Evolutionary conservation across 2,329 filamentous ascomycete species (phyloP), one percentile per base, ranked within the genome.

Genomic region (Phialocephala subalpina): DNA sequence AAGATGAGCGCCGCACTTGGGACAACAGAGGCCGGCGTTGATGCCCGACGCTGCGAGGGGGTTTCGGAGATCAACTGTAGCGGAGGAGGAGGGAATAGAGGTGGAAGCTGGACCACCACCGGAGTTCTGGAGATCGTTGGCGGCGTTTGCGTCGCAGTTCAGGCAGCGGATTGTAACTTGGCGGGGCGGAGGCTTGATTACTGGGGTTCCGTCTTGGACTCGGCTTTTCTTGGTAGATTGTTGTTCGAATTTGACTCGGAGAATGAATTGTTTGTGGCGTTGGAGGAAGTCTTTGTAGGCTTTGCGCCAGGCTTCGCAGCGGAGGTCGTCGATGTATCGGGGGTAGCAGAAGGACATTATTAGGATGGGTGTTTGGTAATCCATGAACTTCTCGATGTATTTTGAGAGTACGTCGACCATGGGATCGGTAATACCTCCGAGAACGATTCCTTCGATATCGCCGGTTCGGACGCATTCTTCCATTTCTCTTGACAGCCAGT

Each of bases 281-380:
- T 91, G 88, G 42, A 92, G 85, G 72, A 92, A 89, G 58, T 89
- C 88, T 63, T 90, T 86, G 76, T 95, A 94, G 40, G 84, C 84
- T 70, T 83, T 86, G 62, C 91, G 90, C 91, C 92, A 95, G 63
- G 90, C 87, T 11, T 85, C 83, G 79, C 90, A 93, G 69, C 93
- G 89, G 52, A 90, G 82, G 76, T 96, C 93, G 77, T 91, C 87
- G 70, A 95, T 89, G 77, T 93, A 95, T 9, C 88, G 85, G 0
- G 92, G 92, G 64, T 89, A 87, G 70, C 90, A 91, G 76, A 92
- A 89, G 14, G 90, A 90, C 64, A 92, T 86, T 66, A 93, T 86
- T 1, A 96, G 82, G 0, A 92, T 90, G 1, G 92, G 91, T 1
- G 92, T 94, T 79, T 97, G 93, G 27, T 92, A 84, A 76, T 95